Base-by-base conservation (phyloP, 495 filamentous ascomycete species). In the Tuber borchii region DNA sequence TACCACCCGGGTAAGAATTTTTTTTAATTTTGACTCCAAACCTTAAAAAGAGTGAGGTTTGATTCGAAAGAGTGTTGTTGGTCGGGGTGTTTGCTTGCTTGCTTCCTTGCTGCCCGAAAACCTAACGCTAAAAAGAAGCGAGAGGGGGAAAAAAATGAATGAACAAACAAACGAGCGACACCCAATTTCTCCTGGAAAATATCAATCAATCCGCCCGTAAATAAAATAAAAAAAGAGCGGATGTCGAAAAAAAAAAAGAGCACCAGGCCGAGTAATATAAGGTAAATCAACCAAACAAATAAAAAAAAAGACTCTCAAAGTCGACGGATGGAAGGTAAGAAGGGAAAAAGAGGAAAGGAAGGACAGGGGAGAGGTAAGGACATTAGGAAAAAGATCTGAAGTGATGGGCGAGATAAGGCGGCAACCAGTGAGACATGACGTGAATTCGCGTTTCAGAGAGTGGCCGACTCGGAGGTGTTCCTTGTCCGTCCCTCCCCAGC, bases 1-100 rank as follows among this genome's bases (percentile, higher is more conserved):
- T 79, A 79, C 77, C 77, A n/a, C 77, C 77, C 72, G 77, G 77
- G 77, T 73, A 78, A 77, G 73, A 56, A 56, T 26, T 5, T 40
- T 40, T 40, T 40, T 26, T 10, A 22, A 51, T n/a, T 7, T 22
- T 16, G 56, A 26, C 10, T 10, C 26, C 26, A 65, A 65, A 14
- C 56, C 56, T 31, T 31, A 31, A 65, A 31, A 31, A 65, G 26
- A 65, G 26, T 17, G 56, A 65, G 12, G 26, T 31, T 65, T 31
- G 56, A 65, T 65, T 31, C 56, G 56, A 65, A 65, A 26, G 26
- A 65, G 31, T 65, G 26, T 65, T 65, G 10, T 65, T 65, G 10
- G 56, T 17, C 12, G 56, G 31, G 26, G n/a, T 65, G 56, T 65
- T 65, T 65, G 56, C 9, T 31, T 65, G 56, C n/a, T 65, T 16